A percentile compares a stretch with the other conserved stretches of the same genome.
These are phyloP conservation scores for Heliamphora exappendiculata DNA, from an alignment of 148 eudicot genomes.

Conservation along the genomic window DNA sequence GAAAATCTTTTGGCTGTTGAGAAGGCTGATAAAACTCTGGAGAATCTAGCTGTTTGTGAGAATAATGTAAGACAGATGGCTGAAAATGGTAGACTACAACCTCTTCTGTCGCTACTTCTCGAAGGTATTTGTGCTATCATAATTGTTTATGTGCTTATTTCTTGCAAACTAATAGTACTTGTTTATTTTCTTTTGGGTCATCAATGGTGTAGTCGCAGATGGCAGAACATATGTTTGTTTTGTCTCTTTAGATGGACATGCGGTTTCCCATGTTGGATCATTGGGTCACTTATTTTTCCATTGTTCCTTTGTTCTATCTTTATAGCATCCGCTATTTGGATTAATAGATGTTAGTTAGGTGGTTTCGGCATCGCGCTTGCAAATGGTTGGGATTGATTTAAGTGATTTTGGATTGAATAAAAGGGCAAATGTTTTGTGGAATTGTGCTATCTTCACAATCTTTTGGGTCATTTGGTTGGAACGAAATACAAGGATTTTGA, in stretches of 20 bases:
- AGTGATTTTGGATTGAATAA: too few relatives aligned
- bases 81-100: conserved; percentile 77
- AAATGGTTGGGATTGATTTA: too few relatives aligned
- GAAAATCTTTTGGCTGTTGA: conserved; percentile 54
- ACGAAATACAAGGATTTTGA: too few relatives aligned
- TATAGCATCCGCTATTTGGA: too few relatives aligned
- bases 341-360: background rate
- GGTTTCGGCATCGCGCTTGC: too few relatives aligned
- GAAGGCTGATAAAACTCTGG: conserved; percentile 69
- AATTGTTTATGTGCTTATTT: background rate
- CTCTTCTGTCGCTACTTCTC: conserved; percentile 66
- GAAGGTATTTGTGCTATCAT: conserved; percentile 40
- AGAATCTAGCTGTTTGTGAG: conserved; percentile 65
- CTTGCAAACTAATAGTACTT: background rate
- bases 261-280: too few relatives aligned
- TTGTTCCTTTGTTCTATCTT: too few relatives aligned
- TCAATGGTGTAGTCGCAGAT: background rate
- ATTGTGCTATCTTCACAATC: too few relatives aligned
- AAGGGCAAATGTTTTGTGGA: too few relatives aligned
- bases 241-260: too few relatives aligned
- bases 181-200: background rate
- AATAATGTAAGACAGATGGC: conserved; percentile 88
- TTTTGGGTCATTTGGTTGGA: too few relatives aligned
- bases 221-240: background rate
- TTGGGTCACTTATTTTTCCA: too few relatives aligned